Evolutionary conservation across 176 grass and related monocot genomes (phyloP).

Genomic region (Triticum turgidum): DNA sequence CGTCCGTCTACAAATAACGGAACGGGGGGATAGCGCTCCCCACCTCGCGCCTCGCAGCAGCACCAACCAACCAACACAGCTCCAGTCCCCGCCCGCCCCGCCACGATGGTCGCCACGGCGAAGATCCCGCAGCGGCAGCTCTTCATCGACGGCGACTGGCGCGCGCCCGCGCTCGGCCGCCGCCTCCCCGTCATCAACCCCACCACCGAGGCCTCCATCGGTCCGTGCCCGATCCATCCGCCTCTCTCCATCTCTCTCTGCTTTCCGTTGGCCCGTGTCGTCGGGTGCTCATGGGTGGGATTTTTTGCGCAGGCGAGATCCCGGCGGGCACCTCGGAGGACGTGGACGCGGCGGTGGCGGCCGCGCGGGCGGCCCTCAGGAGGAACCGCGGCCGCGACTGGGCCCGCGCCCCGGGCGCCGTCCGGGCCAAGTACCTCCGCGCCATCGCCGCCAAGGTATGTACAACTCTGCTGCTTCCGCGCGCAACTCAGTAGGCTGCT

Average conservation of each 20-base stretch:
- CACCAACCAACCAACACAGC: neutral
- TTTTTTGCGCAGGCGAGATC: constrained; percentile 63
- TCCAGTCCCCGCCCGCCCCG: neutral
- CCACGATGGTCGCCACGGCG: neutral
- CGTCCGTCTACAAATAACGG: neutral
- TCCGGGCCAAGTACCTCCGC: constrained; percentile 89
- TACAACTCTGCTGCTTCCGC: neutral
- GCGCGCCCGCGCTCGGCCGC: constrained; percentile 49
- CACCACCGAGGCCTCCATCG: constrained; percentile 70
- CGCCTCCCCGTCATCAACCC: constrained; percentile 89
- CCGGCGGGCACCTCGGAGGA: constrained; percentile 89
- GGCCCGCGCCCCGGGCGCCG: constrained; percentile 72
- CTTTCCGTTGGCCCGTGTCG: neutral
- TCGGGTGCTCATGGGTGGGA: neutral
- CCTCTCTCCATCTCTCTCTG: neutral
- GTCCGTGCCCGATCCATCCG: constrained; percentile 19
- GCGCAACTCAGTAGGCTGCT: neutral
- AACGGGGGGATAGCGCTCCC: neutral
- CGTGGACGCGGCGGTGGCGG: constrained; percentile 78
- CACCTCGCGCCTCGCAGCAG: neutral
- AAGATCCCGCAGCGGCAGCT: constrained; percentile 62
- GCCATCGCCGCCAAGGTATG: constrained; percentile 90
- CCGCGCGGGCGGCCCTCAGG: constrained; percentile 30
- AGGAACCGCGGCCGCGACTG: constrained; percentile 86
- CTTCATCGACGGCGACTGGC: constrained; percentile 92